Evolutionary conservation across 495 filamentous ascomycete genomes (phyloP), one percentile per base, ranked within the genome.

Genomic region (Xylaria intraflava): DNA sequence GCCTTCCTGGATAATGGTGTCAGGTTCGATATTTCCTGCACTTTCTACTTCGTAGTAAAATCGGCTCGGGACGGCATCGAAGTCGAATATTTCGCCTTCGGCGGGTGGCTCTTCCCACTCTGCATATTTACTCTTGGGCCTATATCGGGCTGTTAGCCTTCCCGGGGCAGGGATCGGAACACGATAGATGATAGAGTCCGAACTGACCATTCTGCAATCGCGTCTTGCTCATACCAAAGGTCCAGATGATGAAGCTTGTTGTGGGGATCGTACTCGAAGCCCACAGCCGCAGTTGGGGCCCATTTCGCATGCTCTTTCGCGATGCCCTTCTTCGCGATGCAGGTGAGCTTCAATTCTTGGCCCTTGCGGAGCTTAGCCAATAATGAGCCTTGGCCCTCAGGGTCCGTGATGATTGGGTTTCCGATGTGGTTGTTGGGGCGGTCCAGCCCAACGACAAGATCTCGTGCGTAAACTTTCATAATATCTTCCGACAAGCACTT

Each of bases 271-370:
- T 98, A 98, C 70, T 98, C 93, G 61, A 97, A 98, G 22, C 90
- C 93, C 46, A 98, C 84, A 5, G 93, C 94, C 51, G 90, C 77
- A 36, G 85, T 87, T 2, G 94, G 90, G 44, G 87, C 84, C 93
- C 93, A 98, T 68, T 98, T 98, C 0, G 94, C 86, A 74, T 98
- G 93, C 67, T 98, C 93, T 77, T 97, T 98, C 2, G 92, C 90
- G 53, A 96, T 96, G 0, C 93, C 93, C 76, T 97, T 97, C 79
- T 95, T 96, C 47, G 90, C 94, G 58, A 96, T 83, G 63, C 92
- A 96, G 39, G 83, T 85, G 67, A 97, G 79, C 66, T 86, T 84
- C 48, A 98, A 66, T 67, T 95, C 88, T 66, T 98, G 94, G 4
- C 83, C 86, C 51, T 88, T 86, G 19, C 90, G 78, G 58, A 98